Conservation (phyloP, 257 asterid species). For the Coffea eugenioides region DNA sequence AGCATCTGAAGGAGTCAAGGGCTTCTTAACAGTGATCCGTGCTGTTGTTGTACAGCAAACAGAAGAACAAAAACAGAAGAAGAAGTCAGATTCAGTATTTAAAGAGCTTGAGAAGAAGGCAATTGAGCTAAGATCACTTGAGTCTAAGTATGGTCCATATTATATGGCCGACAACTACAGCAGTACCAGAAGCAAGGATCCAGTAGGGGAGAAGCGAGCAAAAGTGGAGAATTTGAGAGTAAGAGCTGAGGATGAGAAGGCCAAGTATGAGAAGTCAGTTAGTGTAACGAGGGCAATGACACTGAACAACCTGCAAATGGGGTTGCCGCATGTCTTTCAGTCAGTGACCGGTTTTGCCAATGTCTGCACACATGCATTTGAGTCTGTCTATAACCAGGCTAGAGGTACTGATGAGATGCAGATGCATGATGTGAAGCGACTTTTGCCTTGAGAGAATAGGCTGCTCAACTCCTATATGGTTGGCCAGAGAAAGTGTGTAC, state of each 20-base stretch:
- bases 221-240: conserved; percentile 57
- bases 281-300: conserved; percentile 80
- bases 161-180: conserved; percentile 36
- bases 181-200: conserved; percentile 47
- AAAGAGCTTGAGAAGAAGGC: conserved; percentile 84
- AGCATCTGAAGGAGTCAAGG: conserved; percentile 91
- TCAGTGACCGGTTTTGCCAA: conserved; percentile 90
- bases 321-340: conserved; percentile 89
- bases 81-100: conserved; percentile 58
- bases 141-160: conserved; percentile 62
- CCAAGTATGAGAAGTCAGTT: conserved; percentile 73
- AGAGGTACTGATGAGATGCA: conserved; percentile 42
- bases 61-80: conserved; percentile 84
- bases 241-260: conserved; percentile 86
- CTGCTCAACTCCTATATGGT: neutral
- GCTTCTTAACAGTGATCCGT: conserved; percentile 66
- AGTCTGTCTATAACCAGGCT: conserved; percentile 74
- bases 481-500: neutral
- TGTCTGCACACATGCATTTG: conserved; percentile 75
- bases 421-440: conserved; percentile 54
- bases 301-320: conserved; percentile 83
- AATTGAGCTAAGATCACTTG: conserved; percentile 64
- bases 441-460: conserved; percentile 38
- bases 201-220: conserved; percentile 61
- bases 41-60: conserved; percentile 83